Evolutionary conservation across 441 rosid species (phyloP).

Genomic region (Bruguiera hainesii): DNA sequence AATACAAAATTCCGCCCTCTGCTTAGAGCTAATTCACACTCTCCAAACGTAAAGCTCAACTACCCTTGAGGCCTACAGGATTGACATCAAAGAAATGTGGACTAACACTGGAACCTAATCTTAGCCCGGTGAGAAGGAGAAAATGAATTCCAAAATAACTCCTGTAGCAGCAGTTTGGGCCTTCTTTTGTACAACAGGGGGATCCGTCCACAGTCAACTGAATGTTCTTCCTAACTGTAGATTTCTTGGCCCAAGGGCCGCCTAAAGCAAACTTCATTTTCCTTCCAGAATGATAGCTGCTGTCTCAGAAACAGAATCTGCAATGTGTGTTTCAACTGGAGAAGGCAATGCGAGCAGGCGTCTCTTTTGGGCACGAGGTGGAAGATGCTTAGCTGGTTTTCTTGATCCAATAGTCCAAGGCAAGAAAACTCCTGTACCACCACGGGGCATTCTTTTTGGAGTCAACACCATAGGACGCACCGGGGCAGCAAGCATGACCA

Average conservation of each 20-base stretch:
- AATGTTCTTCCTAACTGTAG: constrained; percentile 17
- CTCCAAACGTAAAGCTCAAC: constrained; percentile 27
- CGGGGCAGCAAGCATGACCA: constrained; percentile 66
- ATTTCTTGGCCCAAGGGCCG: background rate
- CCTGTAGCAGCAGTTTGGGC: constrained; percentile 10
- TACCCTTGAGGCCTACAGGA: constrained; percentile 26
- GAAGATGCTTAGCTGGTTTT: constrained; percentile 75
- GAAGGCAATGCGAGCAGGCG: constrained; percentile 50
- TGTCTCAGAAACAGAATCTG: background rate
- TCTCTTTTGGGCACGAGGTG: constrained; percentile 80
- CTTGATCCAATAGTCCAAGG: constrained; percentile 68
- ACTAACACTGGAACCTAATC: constrained; percentile 18
- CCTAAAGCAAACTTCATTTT: background rate
- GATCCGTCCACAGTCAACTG: background rate
- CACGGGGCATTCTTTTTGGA: constrained; percentile 48
- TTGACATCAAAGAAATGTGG: constrained; percentile 24
- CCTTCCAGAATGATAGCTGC: background rate
- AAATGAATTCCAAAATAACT: constrained; percentile 26
- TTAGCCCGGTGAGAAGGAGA: constrained; percentile 16
- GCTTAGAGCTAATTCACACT: constrained; percentile 34
- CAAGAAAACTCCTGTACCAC: constrained; percentile 91
- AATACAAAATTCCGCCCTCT: constrained; percentile 43
- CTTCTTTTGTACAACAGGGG: background rate
- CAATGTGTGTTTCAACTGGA: constrained; percentile 32
- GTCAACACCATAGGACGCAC: constrained; percentile 55